Evolutionary conservation across 2,329 filamentous ascomycete species (phyloP).

Genomic region (Tolypocladium paradoxum): DNA sequence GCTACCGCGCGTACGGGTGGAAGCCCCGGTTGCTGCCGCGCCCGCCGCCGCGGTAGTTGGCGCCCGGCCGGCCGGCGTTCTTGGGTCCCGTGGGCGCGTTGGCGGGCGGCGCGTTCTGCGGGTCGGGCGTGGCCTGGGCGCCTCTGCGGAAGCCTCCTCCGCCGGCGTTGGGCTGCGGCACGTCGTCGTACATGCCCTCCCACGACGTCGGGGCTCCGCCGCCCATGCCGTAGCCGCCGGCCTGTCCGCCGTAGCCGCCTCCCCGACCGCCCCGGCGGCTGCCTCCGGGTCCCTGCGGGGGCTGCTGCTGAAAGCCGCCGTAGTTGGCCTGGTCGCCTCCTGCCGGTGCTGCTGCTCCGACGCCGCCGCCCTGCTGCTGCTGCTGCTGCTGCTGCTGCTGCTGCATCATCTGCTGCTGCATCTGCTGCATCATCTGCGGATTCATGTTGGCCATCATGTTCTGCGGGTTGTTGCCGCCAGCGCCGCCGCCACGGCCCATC

Average conservation of each 20-base stretch:
- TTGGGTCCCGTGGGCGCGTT: constrained; percentile 86
- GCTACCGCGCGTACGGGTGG: constrained; percentile 60
- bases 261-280: constrained; percentile 9
- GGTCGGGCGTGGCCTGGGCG: constrained; percentile 29
- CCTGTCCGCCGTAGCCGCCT: constrained; percentile 17
- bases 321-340: constrained; percentile 18
- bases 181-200: constrained; percentile 98
- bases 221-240: constrained; percentile 20
- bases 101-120: constrained; percentile 37
- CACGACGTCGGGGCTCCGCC: constrained; percentile 68
- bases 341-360: constrained; percentile 6
- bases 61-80: constrained; percentile 83
- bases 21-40: constrained; percentile 64
- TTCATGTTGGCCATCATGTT: constrained; percentile 33
- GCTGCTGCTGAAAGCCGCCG: constrained; percentile 37
- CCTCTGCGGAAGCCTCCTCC: constrained; percentile 29
- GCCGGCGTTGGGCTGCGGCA: constrained; percentile 65
- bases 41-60: constrained; percentile 87
- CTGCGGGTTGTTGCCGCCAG: constrained; percentile 17
- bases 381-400: constrained; percentile 23
- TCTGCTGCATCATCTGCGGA: constrained; percentile 49
- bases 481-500: constrained; percentile 32
- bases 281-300: constrained; percentile 19
- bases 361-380: constrained; percentile 1
- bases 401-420: constrained; percentile 37